These are phyloP conservation scores for Mycosphaerella arachidis DNA, from an alignment of 2,329 filamentous ascomycete species.

Conservation along the genomic window DNA sequence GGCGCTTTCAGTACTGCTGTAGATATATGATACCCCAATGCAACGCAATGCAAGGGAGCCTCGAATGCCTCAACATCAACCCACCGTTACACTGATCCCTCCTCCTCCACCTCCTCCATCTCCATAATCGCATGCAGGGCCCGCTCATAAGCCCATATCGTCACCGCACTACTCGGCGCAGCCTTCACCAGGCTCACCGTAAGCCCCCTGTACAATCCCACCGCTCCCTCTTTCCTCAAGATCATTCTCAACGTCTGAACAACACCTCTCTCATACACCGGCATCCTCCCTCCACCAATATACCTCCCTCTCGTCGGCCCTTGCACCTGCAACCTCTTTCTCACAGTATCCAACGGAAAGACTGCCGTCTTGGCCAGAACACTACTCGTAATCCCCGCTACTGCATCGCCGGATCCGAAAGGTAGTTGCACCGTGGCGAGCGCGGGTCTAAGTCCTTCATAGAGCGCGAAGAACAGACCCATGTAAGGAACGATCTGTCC, in stretches of 20 bases:
- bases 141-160: slow-evolving; percentile 91
- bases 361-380: slow-evolving; percentile 81
- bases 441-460: slow-evolving; percentile 63
- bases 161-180: slow-evolving; percentile 86
- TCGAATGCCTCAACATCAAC: background rate
- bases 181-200: slow-evolving; percentile 88
- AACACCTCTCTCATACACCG: slow-evolving; percentile 68
- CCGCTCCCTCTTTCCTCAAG: slow-evolving; percentile 64
- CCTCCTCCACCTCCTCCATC: slow-evolving; percentile 13
- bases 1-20: background rate
- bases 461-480: slow-evolving; percentile 90
- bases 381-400: slow-evolving; percentile 74
- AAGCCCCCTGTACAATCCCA: slow-evolving; percentile 82
- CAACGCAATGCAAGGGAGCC: background rate
- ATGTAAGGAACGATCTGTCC: slow-evolving; percentile 92
- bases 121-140: slow-evolving; percentile 48
- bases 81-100: slow-evolving; percentile 14
- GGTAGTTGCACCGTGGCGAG: slow-evolving; percentile 49
- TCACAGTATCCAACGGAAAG: slow-evolving; percentile 86
- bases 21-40: background rate
- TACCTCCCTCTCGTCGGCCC: slow-evolving; percentile 77
- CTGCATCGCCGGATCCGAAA: slow-evolving; percentile 72
- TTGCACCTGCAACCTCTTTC: slow-evolving; percentile 92
- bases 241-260: slow-evolving; percentile 64
- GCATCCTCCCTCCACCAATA: slow-evolving; percentile 68